Evolutionary conservation across 2,329 filamentous ascomycete species (phyloP), one percentile per base, ranked within the genome.

Genomic region (Ilyonectria robusta): DNA sequence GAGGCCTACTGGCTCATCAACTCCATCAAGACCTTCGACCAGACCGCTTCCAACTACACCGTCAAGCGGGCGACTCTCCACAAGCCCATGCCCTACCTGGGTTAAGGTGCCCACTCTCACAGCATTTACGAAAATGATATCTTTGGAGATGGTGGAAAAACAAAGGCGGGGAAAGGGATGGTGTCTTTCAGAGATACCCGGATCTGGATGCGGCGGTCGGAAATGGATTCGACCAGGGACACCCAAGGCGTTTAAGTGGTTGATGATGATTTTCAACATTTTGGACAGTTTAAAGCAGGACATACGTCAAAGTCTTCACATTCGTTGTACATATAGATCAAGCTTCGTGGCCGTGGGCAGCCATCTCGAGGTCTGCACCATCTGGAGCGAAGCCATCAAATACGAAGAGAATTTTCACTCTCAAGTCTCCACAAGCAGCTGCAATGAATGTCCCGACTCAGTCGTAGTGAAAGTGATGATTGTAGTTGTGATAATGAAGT

Each of bases 1-100:
- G 86, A 95, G 26, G 88, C 93, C 1, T 97, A 92, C 83, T 97
- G 94, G 93, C 81, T 88, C 66, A 87, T 97, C 81, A 93, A 92
- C 77, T 90, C 87, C 40, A 83, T 94, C 76, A 90, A 88, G 81
- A 88, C 94, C 15, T 94, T 87, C 61, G 63, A 75, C 60, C 67
- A 75, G 61, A 54, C 35, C 51, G 66, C 44, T 58, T 35, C 40
- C 50, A 71, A 68, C 66, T 59, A 55, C 35, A 68, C 59, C 4
- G 58, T 64, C 33, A 44, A 55, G 19, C 63, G 62, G 9, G 50
- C 59, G 26, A 47, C 57, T 37, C 47, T 53, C 42, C 57, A 67
- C 59, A 47, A 66, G 23, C 48, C 64, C 59, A 71, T 61, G 66
- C 63, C 67, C 56, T 72, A 72, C 62, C 48, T 70, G 23, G 68